Evolutionary conservation across 306 rosid species (phyloP), one percentile per base, ranked within the genome.

Genomic region (Benincasa hispida): DNA sequence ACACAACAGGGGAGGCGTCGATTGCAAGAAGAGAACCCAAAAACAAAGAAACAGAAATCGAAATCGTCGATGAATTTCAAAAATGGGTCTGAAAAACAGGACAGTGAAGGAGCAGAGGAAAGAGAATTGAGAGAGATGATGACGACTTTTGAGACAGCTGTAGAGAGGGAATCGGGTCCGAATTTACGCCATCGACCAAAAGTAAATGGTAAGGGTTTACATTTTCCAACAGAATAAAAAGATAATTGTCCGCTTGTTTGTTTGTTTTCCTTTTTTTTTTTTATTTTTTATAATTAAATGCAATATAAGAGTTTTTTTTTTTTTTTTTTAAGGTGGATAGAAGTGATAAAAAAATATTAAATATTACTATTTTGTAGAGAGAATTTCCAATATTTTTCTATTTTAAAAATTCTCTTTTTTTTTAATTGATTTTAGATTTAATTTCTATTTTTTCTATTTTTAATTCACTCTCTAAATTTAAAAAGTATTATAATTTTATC

Each of bases 91-190:
- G 18, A n/a, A 37, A 37, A 48, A 5, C 5, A 34, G 47, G 22
- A 62, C 15, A 62, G 70, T 62, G 24, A 34, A 62, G 70, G 34
- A 62, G 45, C 68, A 61, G 42, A 10, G 24, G 65, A 22, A 30
- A 8, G 19, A 67, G 53, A 67, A 67, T 6, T 5, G 32, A 22
- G 53, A 67, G 30, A 68, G 15, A 41, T 30, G 10, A 22, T 2
- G 50, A 41, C 5, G 74, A 67, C 32, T 39, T 66, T 66, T 66
- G 74, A 68, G 74, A 42, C 73, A 68, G 74, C 74, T 68, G 74
- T 41, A 42, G 21, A 68, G 32, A 66, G 55, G 55, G 55, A 68
- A 68, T 68, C 74, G 22, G 34, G 34, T 24, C 74, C 55, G 74
- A 68, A 68, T 22, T 68, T 42, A 68, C 13, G 74, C 55, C 12